Evolutionary conservation across 2,329 filamentous ascomycete species (phyloP), one percentile per base, ranked within the genome.

Genomic region (Aspergillus tamarii): DNA sequence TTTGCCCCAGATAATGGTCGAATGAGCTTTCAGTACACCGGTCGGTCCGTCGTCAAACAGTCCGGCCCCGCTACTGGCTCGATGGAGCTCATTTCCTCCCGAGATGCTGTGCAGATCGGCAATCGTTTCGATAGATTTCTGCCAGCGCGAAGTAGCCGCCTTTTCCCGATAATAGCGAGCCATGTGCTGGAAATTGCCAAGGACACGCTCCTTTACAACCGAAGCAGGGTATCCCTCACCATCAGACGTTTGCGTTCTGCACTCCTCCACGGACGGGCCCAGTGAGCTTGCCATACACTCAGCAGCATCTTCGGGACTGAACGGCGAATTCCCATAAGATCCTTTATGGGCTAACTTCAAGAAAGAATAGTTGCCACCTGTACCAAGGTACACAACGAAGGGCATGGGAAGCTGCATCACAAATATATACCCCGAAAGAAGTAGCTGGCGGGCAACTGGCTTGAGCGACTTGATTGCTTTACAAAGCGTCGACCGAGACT

Each of bases 151-250:
- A 3, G 72, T 64, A 23, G 80, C 74, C 0, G 85, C 76, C 2
- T 81, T 81, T 50, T 88, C 80, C 36, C 84, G 82, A 73, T 88
- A 88, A 60, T 87, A 82, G 14, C 78, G 74, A 28, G 84, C 81
- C 69, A 84, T 84, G 65, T 85, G 79, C 14, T 78, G 73, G 76
- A 85, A 85, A 62, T 83, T 84, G 28, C 79, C 80, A 34, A 74
- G 71, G 3, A 79, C 72, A 14, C 83, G 78, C 30, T 74, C 69
- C 36, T 68, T 70, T 23, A 69, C 59, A 64, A 86, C 78, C 3
- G 78, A 79, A 2, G 74, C 60, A 19, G 78, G 81, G 66, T 84
- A 84, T 14, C 70, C 67, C 36, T 77, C 74, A 26, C 69, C 72
- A 30, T 63, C 60, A 30, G 63, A 69, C 11, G 70, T 78, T 28